phyloP scores from a whole-genome alignment of 2,329 filamentous ascomycete genomes.

The Talaromyces amestolkiae region DNA sequence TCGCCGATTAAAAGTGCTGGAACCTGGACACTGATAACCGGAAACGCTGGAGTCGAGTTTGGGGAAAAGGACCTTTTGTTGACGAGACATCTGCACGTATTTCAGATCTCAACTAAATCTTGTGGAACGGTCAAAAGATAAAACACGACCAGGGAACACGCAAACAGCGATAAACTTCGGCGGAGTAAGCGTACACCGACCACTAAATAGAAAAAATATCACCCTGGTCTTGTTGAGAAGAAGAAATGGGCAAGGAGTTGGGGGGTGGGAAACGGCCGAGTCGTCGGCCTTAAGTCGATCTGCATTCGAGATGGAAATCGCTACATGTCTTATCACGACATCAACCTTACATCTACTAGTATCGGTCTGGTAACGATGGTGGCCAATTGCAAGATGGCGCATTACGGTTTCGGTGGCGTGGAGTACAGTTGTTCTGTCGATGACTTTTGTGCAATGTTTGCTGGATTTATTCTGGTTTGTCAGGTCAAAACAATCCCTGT shows the following conservation, averaged over 20 bases:
- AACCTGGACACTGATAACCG: constrained; percentile 28
- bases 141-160: constrained; percentile 4
- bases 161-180: constrained; percentile 10
- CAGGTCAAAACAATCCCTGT: constrained; percentile 17
- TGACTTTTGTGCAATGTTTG: not conserved
- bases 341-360: not conserved
- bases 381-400: constrained; percentile 17
- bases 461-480: constrained; percentile 6
- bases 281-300: constrained; percentile 12
- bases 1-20: constrained; percentile 30
- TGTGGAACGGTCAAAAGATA: constrained; percentile 6
- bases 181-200: constrained; percentile 2
- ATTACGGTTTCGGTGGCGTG: constrained; percentile 18
- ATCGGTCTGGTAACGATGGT: not conserved
- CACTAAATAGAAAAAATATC: constrained; percentile 1
- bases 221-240: constrained; percentile 10
- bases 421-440: constrained; percentile 6
- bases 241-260: not conserved
- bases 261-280: not conserved
- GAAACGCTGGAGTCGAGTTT: constrained; percentile 29
- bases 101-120: constrained; percentile 22
- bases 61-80: constrained; percentile 37
- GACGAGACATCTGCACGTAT: constrained; percentile 42
- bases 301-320: constrained; percentile 6
- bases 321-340: constrained; percentile 1